phyloP scores from a whole-genome alignment of 2,329 filamentous ascomycete species.

The Exophiala sideris region DNA sequence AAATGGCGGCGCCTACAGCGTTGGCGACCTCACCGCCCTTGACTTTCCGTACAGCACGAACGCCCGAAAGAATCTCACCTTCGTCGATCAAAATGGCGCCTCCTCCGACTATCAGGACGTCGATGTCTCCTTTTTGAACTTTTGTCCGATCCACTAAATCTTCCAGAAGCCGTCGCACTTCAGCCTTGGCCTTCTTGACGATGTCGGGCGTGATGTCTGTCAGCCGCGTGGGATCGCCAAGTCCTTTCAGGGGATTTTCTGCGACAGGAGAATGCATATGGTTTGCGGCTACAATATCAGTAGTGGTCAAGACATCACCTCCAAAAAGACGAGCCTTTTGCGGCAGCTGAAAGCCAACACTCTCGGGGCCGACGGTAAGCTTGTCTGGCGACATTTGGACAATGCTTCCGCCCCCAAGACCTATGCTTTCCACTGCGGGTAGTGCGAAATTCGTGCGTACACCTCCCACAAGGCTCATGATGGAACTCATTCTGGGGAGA shows the following conservation, averaged over 20 bases:
- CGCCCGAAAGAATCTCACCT: constrained; percentile 47
- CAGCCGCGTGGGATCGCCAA: constrained; percentile 2
- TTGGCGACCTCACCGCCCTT: constrained; percentile 60
- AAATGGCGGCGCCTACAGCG: constrained; percentile 62
- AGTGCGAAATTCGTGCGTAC: constrained; percentile 62
- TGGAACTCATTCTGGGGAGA: constrained; percentile 61
- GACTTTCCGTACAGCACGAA: constrained; percentile 56
- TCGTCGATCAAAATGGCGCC: constrained; percentile 59
- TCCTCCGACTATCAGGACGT: constrained; percentile 62
- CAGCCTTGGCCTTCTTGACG: constrained; percentile 37
- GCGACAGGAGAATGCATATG: constrained; percentile 14
- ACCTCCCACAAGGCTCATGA: constrained; percentile 60
- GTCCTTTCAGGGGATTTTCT: constrained; percentile 2
- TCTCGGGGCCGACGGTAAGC: constrained; percentile 57
- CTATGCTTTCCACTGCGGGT: constrained; percentile 55
- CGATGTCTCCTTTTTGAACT: constrained; percentile 57
- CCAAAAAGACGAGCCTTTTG: constrained; percentile 57
- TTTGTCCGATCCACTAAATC: constrained; percentile 61
- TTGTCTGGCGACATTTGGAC: constrained; percentile 36
- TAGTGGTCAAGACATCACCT: constrained; percentile 56
- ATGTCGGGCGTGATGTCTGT: constrained; percentile 17
- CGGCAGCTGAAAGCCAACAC: constrained; percentile 57
- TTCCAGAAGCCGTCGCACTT: constrained; percentile 54
- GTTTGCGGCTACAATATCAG: constrained; percentile 40
- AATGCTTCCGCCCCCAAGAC: constrained; percentile 54